Evolutionary conservation across 2,329 filamentous ascomycete species (phyloP).

Genomic region (Exophiala spinifera): DNA sequence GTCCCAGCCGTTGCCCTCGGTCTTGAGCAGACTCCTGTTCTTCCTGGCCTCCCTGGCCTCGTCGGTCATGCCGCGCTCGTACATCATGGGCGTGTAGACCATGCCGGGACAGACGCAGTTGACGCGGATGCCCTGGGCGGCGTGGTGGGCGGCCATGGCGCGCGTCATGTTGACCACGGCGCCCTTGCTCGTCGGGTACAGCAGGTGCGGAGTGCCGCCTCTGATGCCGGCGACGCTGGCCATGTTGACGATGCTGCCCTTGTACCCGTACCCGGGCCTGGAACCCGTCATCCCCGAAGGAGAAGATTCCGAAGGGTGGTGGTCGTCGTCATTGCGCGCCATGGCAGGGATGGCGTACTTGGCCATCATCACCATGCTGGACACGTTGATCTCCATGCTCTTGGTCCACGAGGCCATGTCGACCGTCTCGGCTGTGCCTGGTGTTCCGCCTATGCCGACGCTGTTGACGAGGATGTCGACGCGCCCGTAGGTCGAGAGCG

Average conservation of each 20-base stretch:
- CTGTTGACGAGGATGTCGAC: slow-evolving; percentile 65
- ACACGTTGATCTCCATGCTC: slow-evolving; percentile 60
- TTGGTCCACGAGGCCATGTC: slow-evolving; percentile 58
- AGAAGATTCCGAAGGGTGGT: too few species aligned
- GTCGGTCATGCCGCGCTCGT: slow-evolving; percentile 52
- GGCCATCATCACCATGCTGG: slow-evolving; percentile 63
- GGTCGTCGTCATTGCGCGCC: slow-evolving; percentile 51
- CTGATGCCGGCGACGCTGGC: slow-evolving; percentile 58
- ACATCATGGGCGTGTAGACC: slow-evolving; percentile 55
- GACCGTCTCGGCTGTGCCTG: slow-evolving; percentile 59
- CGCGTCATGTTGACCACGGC: slow-evolving; percentile 56
- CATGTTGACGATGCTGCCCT: slow-evolving; percentile 61
- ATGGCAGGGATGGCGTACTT: slow-evolving; percentile 62
- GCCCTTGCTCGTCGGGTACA: slow-evolving; percentile 55
- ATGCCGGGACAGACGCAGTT: slow-evolving; percentile 57
- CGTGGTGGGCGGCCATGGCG: slow-evolving; percentile 57
- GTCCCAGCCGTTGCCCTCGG: slow-evolving; percentile 56
- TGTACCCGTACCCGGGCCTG: slow-evolving; percentile 34
- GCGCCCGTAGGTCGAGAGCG: slow-evolving; percentile 51
- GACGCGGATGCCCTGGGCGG: slow-evolving; percentile 48
- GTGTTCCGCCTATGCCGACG: slow-evolving; percentile 59
- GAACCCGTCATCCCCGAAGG: too few species aligned
- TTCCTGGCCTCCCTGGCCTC: slow-evolving; percentile 49
- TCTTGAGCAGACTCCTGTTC: slow-evolving; percentile 51
- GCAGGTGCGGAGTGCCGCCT: slow-evolving; percentile 52